These are phyloP conservation scores for Ceratocystis lukuohia DNA, from an alignment of 2,329 filamentous ascomycete species.

Conservation along the genomic window DNA sequence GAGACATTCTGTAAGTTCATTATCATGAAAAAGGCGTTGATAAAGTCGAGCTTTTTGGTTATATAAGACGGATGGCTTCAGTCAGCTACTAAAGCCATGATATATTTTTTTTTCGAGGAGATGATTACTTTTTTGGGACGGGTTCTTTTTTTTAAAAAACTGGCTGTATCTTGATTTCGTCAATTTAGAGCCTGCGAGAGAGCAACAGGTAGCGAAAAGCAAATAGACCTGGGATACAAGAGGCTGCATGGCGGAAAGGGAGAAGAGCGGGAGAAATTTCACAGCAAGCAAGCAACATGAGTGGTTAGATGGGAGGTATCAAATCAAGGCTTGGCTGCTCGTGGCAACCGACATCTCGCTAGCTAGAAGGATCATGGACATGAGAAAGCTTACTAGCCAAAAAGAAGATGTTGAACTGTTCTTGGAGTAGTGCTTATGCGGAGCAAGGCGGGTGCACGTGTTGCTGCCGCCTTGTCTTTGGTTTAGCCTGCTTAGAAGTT, in stretches of 20 bases:
- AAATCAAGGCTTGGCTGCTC: not conserved
- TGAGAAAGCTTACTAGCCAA: not conserved
- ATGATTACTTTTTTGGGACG: too few species aligned
- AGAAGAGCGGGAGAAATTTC: not conserved
- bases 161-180: too few species aligned
- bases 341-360: not conserved
- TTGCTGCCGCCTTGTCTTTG: too few species aligned
- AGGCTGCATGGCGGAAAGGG: not conserved
- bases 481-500: too few species aligned
- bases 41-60: not conserved
- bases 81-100: too few species aligned
- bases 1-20: not conserved
- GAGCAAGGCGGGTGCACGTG: not conserved
- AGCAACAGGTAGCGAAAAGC: not conserved
- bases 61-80: not conserved
- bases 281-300: not conserved
- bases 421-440: slow-evolving; percentile 3
- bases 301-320: not conserved
- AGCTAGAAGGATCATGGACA: not conserved
- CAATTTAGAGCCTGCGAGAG: too few species aligned
- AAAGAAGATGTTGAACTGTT: not conserved
- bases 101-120: too few species aligned
- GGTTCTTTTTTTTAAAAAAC: too few species aligned
- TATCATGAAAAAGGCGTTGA: slow-evolving; percentile 1
- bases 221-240: not conserved